Conservation (phyloP, 2,329 filamentous ascomycete species). For the Colletotrichum lentis region DNA sequence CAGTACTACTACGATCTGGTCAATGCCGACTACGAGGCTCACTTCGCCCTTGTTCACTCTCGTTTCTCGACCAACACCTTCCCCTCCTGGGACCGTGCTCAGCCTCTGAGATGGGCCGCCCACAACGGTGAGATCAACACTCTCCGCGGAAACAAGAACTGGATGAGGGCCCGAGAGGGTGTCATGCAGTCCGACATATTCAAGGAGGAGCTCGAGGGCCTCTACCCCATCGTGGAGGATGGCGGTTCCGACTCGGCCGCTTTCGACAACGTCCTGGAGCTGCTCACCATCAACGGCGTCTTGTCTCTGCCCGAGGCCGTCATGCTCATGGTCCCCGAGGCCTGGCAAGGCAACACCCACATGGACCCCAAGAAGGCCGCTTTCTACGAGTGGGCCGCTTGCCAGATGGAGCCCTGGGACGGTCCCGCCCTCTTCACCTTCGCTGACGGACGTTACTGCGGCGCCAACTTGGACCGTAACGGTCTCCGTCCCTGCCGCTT, state of each 20-base stretch:
- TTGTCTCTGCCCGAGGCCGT: constrained; percentile 94
- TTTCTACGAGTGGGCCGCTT: constrained; percentile 98
- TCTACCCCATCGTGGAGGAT: constrained; percentile 96
- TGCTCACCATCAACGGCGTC: constrained; percentile 94
- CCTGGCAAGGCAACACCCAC: constrained; percentile 90
- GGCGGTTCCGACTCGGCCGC: constrained; percentile 96
- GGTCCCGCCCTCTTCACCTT: constrained; percentile 97
- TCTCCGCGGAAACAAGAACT: constrained; percentile 97
- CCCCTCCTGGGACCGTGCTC: constrained; percentile 96
- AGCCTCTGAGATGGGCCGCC: constrained; percentile 94
- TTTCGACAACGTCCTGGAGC: constrained; percentile 95
- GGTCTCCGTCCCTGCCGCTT: constrained; percentile 94
- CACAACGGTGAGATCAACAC: constrained; percentile 99
- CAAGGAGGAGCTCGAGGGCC: constrained; percentile 85
- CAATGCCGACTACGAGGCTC: constrained; percentile 95
- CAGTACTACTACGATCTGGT: constrained; percentile 98
- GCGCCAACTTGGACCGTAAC: constrained; percentile 95
- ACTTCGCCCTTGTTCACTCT: constrained; percentile 96
- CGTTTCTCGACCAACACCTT: constrained; percentile 99
- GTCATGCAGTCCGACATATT: constrained; percentile 93
- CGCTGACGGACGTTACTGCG: constrained; percentile 94
- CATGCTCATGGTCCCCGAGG: constrained; percentile 98
- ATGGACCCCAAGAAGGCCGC: constrained; percentile 97
- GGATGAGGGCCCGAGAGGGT: constrained; percentile 97
- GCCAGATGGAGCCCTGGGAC: constrained; percentile 99